Conservation (phyloP, 495 filamentous ascomycete species). For the Penicillium flavigenum region DNA sequence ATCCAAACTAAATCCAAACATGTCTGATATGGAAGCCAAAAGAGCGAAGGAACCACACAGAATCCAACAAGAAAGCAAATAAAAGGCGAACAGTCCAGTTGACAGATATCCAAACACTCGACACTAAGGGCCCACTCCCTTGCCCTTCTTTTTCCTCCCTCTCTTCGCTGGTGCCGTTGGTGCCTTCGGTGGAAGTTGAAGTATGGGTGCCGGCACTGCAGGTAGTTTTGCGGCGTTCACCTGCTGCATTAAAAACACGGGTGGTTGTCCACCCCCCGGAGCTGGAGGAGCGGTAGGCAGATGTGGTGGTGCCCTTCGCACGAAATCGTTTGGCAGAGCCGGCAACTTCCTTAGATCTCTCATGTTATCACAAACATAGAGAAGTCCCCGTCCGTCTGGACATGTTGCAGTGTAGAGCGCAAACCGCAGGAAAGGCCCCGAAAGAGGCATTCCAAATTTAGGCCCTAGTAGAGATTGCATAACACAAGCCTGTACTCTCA, state of each 20-base stretch:
- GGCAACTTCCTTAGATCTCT: neutral
- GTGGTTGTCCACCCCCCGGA: neutral
- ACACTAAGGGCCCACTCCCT: neutral
- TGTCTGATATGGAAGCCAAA: neutral
- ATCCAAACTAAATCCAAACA: neutral
- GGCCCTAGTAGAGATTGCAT: neutral
- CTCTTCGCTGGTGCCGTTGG: neutral
- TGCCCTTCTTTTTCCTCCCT: neutral
- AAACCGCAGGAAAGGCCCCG: slow-evolving; percentile 5
- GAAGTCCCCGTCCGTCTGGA: neutral
- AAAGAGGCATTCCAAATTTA: neutral
- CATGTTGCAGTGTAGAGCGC: slow-evolving; percentile 4
- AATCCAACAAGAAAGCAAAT: neutral
- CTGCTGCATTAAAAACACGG: neutral
- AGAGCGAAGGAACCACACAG: neutral
- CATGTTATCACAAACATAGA: neutral
- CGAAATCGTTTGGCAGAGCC: neutral
- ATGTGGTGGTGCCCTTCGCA: neutral
- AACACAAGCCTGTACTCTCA: neutral
- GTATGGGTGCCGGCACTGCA: too few relatives aligned
- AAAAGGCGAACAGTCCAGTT: neutral
- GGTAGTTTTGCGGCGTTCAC: too few relatives aligned
- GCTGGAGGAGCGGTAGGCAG: neutral
- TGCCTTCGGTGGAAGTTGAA: neutral
- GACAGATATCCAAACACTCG: neutral